A percentile compares a stretch with the other conserved stretches of the same genome.
phyloP scores from a whole-genome alignment of 2,329 filamentous ascomycete genomes.

The Bipolaris zeicola region DNA sequence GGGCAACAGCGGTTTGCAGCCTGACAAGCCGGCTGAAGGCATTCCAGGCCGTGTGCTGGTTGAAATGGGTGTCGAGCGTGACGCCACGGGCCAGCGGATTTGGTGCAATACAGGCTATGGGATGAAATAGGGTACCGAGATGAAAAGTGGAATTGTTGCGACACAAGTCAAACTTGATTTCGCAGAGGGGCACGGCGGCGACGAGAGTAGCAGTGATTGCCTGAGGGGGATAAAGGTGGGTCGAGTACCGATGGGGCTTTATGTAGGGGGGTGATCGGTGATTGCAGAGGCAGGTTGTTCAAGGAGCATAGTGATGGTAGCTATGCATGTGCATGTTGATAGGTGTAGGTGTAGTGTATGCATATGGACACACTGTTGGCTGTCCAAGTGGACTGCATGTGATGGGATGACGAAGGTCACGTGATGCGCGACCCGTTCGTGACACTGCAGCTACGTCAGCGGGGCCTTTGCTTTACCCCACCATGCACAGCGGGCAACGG shows the following conservation, averaged over 20 bases:
- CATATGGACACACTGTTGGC: neutral
- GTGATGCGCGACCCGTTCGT: slow-evolving; percentile 24
- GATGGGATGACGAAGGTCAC: slow-evolving; percentile 23
- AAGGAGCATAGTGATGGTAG: neutral
- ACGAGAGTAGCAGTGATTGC: slow-evolving; percentile 1
- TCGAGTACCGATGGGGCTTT: neutral
- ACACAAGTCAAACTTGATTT: slow-evolving; percentile 12
- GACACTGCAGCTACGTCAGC: slow-evolving; percentile 20
- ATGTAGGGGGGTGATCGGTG: neutral
- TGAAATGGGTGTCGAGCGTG: neutral
- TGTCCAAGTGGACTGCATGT: neutral
- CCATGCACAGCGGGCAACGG: neutral
- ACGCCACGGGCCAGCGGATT: neutral
- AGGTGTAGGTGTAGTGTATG: neutral
- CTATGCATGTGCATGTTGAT: neutral
- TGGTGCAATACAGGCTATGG: neutral
- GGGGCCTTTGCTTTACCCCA: slow-evolving; percentile 11
- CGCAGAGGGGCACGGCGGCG: neutral
- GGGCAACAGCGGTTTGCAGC: neutral
- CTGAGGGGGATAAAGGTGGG: neutral
- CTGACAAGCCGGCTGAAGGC: neutral
- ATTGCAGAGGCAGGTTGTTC: neutral
- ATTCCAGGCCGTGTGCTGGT: neutral
- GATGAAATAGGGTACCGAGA: slow-evolving; percentile 8
- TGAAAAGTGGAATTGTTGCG: slow-evolving; percentile 14